Evolutionary conservation across 208 protist genomes (phyloP), one percentile per base, ranked within the genome.

Genomic region (Wallacemonas sp.): DNA sequence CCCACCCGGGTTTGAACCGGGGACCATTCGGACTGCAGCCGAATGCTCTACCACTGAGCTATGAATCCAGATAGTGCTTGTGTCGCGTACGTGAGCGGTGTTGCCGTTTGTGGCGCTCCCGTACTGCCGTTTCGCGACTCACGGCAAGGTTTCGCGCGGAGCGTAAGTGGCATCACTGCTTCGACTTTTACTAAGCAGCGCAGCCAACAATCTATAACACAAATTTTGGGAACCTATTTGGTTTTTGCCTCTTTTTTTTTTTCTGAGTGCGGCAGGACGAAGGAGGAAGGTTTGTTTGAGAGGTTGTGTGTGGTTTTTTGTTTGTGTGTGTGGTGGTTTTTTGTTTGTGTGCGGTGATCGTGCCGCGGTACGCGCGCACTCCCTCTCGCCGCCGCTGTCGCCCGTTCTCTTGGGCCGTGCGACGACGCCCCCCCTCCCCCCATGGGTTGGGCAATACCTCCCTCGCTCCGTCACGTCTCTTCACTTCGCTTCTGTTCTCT

Each of bases 1-100:
- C 87, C 88, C 91, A 97, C 77, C 91, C 89, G 91, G 91, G 85
- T 92, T 97, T 95, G 91, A 97, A 97, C 91, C 91, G 86, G 91
- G 77, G 91, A 94, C 91, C 91, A 86, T 85, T 94, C 91, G 91
- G 91, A 97, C 89, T 97, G 91, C 91, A 97, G 91, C 77, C 79
- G 79, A 86, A 77, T 78, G 79, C 76, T 86, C 76, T 86, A 84
- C 79, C 77, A 81, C 79, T 86, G 77, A 86, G 77, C 77, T 86
- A 86, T 83, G 78, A 83, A 82, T 83, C 73, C 76, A 5, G 61
- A 39, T 39, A 20, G 8, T 38, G 46, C 39, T 2, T 4, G 2
- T 49, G 20, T 59, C 36, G n/a, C n/a, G n/a, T n/a, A 0, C 0
- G 31, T 62, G 26, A 55, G 8, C 7, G 11, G 18, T 48, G 5